Evolutionary conservation across 1,139 yeast genomes (phyloP).

Genomic region (Candida glucosophila): DNA sequence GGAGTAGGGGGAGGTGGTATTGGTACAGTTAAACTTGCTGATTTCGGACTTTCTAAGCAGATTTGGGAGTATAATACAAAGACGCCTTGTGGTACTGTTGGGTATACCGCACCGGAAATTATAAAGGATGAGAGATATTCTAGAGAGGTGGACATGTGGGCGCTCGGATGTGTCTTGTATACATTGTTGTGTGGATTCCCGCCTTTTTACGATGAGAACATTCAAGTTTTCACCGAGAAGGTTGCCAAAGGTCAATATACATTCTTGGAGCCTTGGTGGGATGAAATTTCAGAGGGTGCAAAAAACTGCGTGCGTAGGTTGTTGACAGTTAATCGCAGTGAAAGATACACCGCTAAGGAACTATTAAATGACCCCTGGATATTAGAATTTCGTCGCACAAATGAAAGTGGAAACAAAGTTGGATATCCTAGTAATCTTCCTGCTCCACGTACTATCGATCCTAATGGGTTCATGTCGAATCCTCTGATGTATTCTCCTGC

Average conservation of each 20-base stretch:
- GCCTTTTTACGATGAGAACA: conserved; percentile 52
- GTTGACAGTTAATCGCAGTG: conserved; percentile 73
- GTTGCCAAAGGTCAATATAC: conserved; percentile 53
- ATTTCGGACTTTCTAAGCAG: conserved; percentile 51
- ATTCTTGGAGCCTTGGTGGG: conserved; percentile 58
- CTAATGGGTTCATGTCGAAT: too few species aligned
- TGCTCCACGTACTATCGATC: conserved; percentile 3
- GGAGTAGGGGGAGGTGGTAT: conserved; percentile 46
- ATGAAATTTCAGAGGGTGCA: conserved; percentile 46
- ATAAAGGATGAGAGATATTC: conserved; percentile 50
- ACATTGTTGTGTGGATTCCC: conserved; percentile 57
- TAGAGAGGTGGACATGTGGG: conserved; percentile 61
- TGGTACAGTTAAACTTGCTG: conserved; percentile 46
- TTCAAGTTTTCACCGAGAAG: conserved; percentile 47
- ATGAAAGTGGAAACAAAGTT: conserved; percentile 15
- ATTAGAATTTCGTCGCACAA: conserved; percentile 10
- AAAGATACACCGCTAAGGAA: conserved; percentile 71
- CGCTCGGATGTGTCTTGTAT: conserved; percentile 53
- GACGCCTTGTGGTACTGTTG: conserved; percentile 59
- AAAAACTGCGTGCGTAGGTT: conserved; percentile 63
- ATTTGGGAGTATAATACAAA: conserved; percentile 51
- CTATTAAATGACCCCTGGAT: conserved; percentile 86
- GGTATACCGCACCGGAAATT: conserved; percentile 57
- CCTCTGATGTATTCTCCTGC: conserved; percentile 65
- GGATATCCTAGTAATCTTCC: too few species aligned